Base-by-base conservation (phyloP, 768 basidiomycete genomes). In the Daedaleopsis sinensis region DNA sequence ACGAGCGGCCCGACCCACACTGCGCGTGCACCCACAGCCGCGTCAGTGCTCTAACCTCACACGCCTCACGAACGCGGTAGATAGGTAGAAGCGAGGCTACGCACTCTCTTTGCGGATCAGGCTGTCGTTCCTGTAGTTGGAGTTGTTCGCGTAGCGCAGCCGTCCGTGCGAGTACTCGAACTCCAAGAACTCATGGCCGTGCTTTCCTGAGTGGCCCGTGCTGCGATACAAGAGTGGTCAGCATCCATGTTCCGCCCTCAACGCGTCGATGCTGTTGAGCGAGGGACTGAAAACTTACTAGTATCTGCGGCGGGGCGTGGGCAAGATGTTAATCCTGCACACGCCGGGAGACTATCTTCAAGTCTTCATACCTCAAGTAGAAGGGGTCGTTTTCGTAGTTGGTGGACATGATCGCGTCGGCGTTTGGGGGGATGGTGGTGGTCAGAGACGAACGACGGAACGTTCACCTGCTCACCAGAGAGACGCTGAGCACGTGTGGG, bases 81-180 rank as follows among this genome's bases (percentile, higher is more conserved):
- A 36, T 42, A 37, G 27, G 23, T n/a, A 39, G 47, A 11, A 15
- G 12, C 27, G 37, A 21, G 15, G 16, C 12, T 38, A 83, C 94
- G 70, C 67, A 97, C 96, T 97, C 78, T 99, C 97, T 92, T 98
- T 98, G 63, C 96, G 86, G 73, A 99, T 98, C 52, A 99, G 79
- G 74, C 90, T 91, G 78, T 99, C 97, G 69, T 98, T 98, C 36
- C 97, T 81, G 78, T 99, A 99, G 77, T 99, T 99, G 11, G 96
- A 98, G 81, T 98, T 98, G 81, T 98, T 96, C 63, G 97, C 97
- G 74, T 98, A 99, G 67, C 97, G 86, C 57, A 98, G 83, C 66
- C 96, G 89, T 42, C 96, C 96, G 79, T 96, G 93, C 15, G 93
- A 91, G 79, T 98, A 98, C 75, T 98, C 96, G 70, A 98, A 99